Evolutionary conservation across 768 basidiomycete species (phyloP), one percentile per base, ranked within the genome.

Genomic region (Tricholoma flavovirens): DNA sequence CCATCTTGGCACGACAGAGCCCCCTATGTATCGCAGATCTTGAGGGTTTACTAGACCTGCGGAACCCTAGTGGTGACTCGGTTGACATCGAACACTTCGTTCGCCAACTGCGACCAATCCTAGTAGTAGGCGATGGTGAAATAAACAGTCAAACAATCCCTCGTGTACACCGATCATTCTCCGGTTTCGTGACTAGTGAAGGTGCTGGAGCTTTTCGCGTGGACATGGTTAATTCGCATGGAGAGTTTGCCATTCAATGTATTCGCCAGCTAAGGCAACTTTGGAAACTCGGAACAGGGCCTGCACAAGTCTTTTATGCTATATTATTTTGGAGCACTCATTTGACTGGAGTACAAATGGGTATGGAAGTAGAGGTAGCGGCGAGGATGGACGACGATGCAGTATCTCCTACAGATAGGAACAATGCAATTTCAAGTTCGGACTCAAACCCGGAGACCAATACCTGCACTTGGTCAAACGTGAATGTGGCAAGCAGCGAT

Each of bases 131-230:
- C 19, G 45, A 53, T 14, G 55, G 55, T 17, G 38, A 53, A 4
- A 46, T 64, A 17, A 42, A 56, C 12, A 29, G 38, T 15, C 15
- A 43, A 29, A 62, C 63, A 32, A 42, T 60, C 19, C 63, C 63
- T 8, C 58, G 63, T 12, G 32, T 64, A 21, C 63, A 64, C 49
- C 60, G 54, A 50, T 64, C 61, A 21, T 59, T 64, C 24, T 56
- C 51, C 40, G 61, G 62, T 21, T 62, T 59, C 45, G 49, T 58
- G 40, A 62, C 61, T 21, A 55, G 56, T n/a, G 24, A 21, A 53
- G 24, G 15, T 5, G 38, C 38, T 22, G 8, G 22, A 6, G 45
- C 21, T 14, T 58, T 56, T 35, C 42, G 50, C 4, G 46, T 61
- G 5, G 51, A 61, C 15, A 19, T 17, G 17, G n/a, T 21, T 15